Conservation (phyloP, 495 filamentous ascomycete species). For the Penicillium egyptiacum region DNA sequence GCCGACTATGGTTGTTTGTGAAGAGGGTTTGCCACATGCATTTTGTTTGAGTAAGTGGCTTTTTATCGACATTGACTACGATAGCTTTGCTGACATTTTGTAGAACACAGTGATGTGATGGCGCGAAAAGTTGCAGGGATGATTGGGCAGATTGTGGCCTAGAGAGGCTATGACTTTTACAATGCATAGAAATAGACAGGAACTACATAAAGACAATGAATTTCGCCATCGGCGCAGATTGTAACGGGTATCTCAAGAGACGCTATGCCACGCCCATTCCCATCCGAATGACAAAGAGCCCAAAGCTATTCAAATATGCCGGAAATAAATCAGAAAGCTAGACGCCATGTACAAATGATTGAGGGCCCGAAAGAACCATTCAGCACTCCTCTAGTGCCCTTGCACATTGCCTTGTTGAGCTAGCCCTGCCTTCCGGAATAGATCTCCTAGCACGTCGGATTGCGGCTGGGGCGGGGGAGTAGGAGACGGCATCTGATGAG, state of each 20-base stretch:
- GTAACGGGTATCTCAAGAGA: constrained; percentile 37
- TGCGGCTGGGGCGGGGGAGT: constrained; percentile 21
- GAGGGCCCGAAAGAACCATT: neutral
- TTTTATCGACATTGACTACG: neutral
- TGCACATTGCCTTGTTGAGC: constrained; percentile 33
- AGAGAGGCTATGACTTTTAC: neutral
- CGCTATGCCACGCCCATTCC: constrained; percentile 18
- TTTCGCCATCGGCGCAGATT: constrained; percentile 3
- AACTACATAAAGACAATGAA: constrained; percentile 4
- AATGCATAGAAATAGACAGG: neutral
- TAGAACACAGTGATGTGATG: constrained; percentile 63
- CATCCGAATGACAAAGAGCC: neutral
- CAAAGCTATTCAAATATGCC: constrained; percentile 10
- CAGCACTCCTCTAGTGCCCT: constrained; percentile 10
- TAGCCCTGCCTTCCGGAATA: constrained; percentile 46
- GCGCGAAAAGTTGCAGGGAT: constrained; percentile 64
- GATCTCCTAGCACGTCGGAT: constrained; percentile 41
- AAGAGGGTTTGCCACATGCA: constrained; percentile 70
- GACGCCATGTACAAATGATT: constrained; percentile 14
- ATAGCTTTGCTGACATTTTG: constrained; percentile 11
- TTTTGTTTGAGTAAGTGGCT: constrained; percentile 70
- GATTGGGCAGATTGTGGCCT: constrained; percentile 53
- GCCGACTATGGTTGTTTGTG: constrained; percentile 70
- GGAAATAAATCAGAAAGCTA: constrained; percentile 15
- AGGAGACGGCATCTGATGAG: constrained; percentile 17